phyloP scores from a whole-genome alignment of 177 flowering plant genomes.

The Vitis hybrid region DNA sequence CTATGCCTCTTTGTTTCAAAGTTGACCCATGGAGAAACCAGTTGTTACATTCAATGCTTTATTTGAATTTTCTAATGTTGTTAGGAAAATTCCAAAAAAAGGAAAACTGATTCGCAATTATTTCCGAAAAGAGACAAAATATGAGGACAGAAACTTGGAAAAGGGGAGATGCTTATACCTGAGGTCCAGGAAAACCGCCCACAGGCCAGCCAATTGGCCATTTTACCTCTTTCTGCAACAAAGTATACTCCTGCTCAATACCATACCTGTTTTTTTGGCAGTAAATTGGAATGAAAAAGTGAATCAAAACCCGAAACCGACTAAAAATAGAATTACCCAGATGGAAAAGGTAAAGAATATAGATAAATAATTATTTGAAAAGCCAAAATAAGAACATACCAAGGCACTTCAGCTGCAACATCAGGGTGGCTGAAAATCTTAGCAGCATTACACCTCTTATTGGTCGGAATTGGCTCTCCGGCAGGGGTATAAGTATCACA shows the following conservation, averaged over 20 bases:
- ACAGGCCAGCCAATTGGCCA: constrained; percentile 31
- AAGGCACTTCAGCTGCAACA: constrained; percentile 19
- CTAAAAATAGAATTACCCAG: background rate
- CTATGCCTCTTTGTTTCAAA: too few species aligned
- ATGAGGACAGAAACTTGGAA: background rate
- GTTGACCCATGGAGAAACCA: too few species aligned
- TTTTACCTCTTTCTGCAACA: constrained; percentile 19
- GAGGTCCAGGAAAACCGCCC: constrained; percentile 30
- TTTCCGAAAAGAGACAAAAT: background rate
- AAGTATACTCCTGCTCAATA: constrained; percentile 28
- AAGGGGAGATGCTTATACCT: constrained; percentile 9
- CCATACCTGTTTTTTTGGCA: constrained; percentile 18
- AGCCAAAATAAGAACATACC: constrained; percentile 6
- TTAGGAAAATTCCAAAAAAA: too few species aligned
- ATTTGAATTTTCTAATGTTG: background rate
- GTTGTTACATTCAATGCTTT: too few species aligned
- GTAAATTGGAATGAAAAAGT: background rate
- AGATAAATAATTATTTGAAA: background rate
- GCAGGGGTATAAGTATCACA: constrained; percentile 27
- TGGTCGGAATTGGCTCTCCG: constrained; percentile 30
- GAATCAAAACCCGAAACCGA: background rate
- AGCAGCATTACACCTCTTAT: constrained; percentile 24
- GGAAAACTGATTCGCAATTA: background rate
- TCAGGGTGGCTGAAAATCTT: constrained; percentile 24
- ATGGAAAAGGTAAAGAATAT: background rate